Percentiles rank a stretch among this genome's conserved stretches.
Conservation (phyloP, 345 rosid species). For the Euphorbia lathyris region DNA sequence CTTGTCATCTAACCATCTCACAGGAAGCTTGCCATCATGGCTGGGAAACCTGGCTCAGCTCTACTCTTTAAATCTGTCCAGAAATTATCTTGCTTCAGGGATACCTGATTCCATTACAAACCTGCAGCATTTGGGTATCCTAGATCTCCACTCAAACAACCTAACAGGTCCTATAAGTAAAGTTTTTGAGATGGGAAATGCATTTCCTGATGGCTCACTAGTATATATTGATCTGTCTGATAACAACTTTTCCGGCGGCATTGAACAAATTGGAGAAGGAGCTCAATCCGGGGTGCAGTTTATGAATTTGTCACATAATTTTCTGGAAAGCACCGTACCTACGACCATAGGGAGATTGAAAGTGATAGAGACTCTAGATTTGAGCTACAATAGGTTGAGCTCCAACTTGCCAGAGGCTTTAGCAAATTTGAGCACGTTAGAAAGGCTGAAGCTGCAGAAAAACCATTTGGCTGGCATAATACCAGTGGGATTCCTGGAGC, state of each 20-base stretch:
- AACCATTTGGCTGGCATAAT: constrained; percentile 44
- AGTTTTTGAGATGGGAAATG: constrained; percentile 35
- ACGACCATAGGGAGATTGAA: constrained; percentile 27
- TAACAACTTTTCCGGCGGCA: constrained; percentile 38
- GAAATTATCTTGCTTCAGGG: constrained; percentile 36
- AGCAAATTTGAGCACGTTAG: constrained; percentile 35
- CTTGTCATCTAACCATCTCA: constrained; percentile 40
- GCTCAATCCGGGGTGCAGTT: constrained; percentile 24
- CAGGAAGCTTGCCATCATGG: constrained; percentile 44
- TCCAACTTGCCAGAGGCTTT: constrained; percentile 35
- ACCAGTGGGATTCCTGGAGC: constrained; percentile 40
- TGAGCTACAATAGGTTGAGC: constrained; percentile 39
- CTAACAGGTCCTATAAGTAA: constrained; percentile 36
- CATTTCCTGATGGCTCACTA: constrained; percentile 40
- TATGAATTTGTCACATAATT: constrained; percentile 45
- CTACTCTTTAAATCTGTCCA: constrained; percentile 45
- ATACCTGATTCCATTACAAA: constrained; percentile 21
- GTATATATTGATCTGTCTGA: constrained; percentile 48
- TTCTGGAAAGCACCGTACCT: constrained; percentile 26
- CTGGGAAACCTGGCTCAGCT: constrained; percentile 46
- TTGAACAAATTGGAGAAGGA: constrained; percentile 31
- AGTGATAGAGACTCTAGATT: constrained; percentile 36
- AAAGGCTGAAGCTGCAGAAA: constrained; percentile 47
- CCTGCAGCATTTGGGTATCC: constrained; percentile 31
- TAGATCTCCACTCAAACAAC: constrained; percentile 54